Conservation (phyloP, 768 basidiomycete species). For the Trametes cinnabarina region DNA sequence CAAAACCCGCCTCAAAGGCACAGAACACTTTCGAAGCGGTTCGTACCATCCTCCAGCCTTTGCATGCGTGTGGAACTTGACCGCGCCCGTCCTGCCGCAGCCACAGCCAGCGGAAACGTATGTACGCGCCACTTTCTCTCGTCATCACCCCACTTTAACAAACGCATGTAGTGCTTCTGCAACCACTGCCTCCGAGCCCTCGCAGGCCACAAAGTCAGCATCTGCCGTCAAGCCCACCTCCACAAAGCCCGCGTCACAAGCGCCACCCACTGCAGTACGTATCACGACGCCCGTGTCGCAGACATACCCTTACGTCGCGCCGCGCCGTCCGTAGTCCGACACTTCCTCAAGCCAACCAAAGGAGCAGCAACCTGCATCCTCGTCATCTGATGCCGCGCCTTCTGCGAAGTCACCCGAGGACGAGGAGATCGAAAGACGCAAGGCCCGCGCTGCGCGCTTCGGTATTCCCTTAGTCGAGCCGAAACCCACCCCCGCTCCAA, state of each 20-base stretch:
- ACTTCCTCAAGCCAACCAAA: neutral
- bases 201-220: conserved; percentile 28
- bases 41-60: conserved; percentile 1
- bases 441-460: conserved; percentile 65
- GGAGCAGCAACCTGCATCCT: neutral
- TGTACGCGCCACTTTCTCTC: conserved; percentile 21
- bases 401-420: conserved; percentile 33
- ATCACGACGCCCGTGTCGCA: neutral
- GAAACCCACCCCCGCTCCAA: conserved; percentile 26
- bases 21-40: conserved; percentile 17
- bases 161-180: neutral
- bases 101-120: conserved; percentile 35
- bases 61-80: conserved; percentile 30
- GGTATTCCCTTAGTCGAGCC: conserved; percentile 60
- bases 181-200: conserved; percentile 13
- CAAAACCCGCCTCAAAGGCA: conserved; percentile 24
- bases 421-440: conserved; percentile 55
- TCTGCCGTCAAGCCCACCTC: conserved; percentile 8
- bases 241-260: conserved; percentile 8
- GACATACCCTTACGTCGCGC: neutral
- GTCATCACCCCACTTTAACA: neutral
- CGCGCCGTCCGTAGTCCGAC: neutral
- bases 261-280: conserved; percentile 14
- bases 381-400: neutral
- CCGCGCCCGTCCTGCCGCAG: conserved; percentile 31